Base-by-base conservation (phyloP, 805 yeast genomes). In the Nakazawaea populi region DNA sequence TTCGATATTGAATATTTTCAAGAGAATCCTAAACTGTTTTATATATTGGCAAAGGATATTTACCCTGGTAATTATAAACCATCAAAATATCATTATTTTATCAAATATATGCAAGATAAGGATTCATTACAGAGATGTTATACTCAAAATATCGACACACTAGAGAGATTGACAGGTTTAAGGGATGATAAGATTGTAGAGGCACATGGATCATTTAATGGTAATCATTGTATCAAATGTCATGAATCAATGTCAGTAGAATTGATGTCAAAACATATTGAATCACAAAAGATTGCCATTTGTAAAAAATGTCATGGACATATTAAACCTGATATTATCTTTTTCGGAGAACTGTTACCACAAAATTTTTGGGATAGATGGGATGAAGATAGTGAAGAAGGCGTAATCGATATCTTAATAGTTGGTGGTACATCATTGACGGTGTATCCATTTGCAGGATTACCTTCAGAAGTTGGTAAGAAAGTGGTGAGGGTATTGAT, bases 131-230 rank as follows among this genome's bases (percentile, higher is more conserved):
- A 78, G 43, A 71, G 97, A 50, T 81, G 91, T 9, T 92, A 88
- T 64, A 89, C 97, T 0, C 98, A 92, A 63, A 92, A 92, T 63
- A 91, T 92, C 46, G 98, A 92, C 63, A 90, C 97, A 0, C 71
- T 92, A 55, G 99, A 92, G 63, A 74, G 95, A 56, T 70, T 85
- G 18, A 94, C 96, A 0, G 96, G 96, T 0, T 78, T 92, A 2
- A 61, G 70, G 1, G 80, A 72, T 18, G 81, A 82, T 11, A 73
- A 68, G 53, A 73, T 92, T 2, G 84, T 92, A 0, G 97, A 90
- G 61, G 98, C 98, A 0, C 98, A 92, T 66, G 99, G 99, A 0
- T 88, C 96, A 2, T 92, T 92, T 75, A 95, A 94, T 1, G 66
- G 63, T 1, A 87, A 85, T 58, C 94, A 86, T 57, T 92, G 99